A percentile compares a stretch with the other conserved stretches of the same genome.
These are phyloP conservation scores for Phytophthora parvispora DNA, from an alignment of 352 stramenopile species.

Conservation along the genomic window DNA sequence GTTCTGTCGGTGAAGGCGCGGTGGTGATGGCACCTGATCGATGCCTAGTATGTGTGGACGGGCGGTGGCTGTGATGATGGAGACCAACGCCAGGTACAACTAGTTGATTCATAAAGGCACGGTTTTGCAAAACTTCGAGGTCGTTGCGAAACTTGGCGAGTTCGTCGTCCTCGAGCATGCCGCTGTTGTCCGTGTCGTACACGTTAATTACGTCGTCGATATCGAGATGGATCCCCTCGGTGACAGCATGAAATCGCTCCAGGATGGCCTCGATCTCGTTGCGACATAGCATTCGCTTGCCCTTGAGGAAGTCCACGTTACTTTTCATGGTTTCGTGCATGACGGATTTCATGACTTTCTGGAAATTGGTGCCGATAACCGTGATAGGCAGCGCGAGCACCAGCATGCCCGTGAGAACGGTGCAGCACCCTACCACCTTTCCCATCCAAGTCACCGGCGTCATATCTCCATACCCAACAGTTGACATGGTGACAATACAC, in stretches of 20 bases:
- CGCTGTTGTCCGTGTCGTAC: conserved; percentile 84
- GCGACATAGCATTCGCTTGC: conserved; percentile 75
- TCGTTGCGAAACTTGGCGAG: conserved; percentile 77
- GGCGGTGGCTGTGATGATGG: conserved; percentile 17
- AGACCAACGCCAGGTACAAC: conserved; percentile 35
- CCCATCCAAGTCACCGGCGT: conserved; percentile 78
- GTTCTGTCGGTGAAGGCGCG: conserved; percentile 16
- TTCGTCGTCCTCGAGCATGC: conserved; percentile 81
- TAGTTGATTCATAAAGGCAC: conserved; percentile 55
- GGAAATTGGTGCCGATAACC: conserved; percentile 91
- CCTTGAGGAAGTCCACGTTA: conserved; percentile 81
- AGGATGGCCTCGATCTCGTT: conserved; percentile 83
- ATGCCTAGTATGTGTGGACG: conserved; percentile 8
- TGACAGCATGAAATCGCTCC: conserved; percentile 77
- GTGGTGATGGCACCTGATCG: conserved; percentile 14
- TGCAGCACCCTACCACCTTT: conserved; percentile 77
- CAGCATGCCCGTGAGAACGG: conserved; percentile 87
- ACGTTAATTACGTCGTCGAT: conserved; percentile 86
- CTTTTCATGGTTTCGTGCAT: conserved; percentile 85
- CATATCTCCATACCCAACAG: conserved; percentile 92
- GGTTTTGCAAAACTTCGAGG: conserved; percentile 78
- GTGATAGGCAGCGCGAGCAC: conserved; percentile 92
- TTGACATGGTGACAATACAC: conserved; percentile 95
- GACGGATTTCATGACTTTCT: conserved; percentile 87
- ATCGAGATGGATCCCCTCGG: conserved; percentile 76